Evolutionary conservation across 2,329 filamentous ascomycete species (phyloP).

Genomic region (Gyromitra esculenta): DNA sequence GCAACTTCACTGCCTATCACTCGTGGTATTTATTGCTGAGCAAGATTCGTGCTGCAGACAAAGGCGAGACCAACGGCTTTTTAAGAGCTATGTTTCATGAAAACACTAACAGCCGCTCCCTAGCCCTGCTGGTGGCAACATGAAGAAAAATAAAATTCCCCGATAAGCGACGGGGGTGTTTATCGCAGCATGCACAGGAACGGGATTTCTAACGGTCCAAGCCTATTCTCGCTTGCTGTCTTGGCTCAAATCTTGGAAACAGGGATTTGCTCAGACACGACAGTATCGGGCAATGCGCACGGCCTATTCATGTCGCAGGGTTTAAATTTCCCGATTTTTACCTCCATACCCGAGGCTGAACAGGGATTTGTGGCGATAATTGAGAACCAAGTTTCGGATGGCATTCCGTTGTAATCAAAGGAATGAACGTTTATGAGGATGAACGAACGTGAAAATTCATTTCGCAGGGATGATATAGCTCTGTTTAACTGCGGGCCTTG

Average conservation of each 20-base stretch:
- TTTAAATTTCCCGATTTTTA: slow-evolving; percentile 1
- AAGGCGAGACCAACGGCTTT: not conserved
- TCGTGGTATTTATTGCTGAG: slow-evolving; percentile 21
- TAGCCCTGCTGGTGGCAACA: not conserved
- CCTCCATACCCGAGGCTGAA: not conserved
- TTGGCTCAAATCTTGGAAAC: slow-evolving; percentile 18
- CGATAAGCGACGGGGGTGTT: slow-evolving; percentile 30
- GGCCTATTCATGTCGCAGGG: slow-evolving; percentile 5
- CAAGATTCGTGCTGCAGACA: not conserved
- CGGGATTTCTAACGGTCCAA: not conserved
- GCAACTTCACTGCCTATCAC: slow-evolving; percentile 40
- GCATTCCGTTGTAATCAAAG: not conserved
- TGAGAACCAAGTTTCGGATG: not conserved
- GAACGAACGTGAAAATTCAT: not conserved
- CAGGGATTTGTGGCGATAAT: not conserved
- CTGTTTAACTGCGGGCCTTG: too few species aligned
- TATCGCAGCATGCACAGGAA: slow-evolving; percentile 21
- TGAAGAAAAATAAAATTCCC: slow-evolving; percentile 3
- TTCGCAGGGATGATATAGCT: not conserved
- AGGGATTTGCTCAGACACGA: slow-evolving; percentile 6
- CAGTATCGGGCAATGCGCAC: not conserved
- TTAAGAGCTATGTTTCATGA: not conserved
- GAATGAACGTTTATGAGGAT: not conserved
- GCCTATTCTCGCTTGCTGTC: not conserved
- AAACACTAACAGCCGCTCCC: not conserved